Base-by-base conservation (phyloP, 2,329 filamentous ascomycete genomes). In the Colletotrichum sidae region DNA sequence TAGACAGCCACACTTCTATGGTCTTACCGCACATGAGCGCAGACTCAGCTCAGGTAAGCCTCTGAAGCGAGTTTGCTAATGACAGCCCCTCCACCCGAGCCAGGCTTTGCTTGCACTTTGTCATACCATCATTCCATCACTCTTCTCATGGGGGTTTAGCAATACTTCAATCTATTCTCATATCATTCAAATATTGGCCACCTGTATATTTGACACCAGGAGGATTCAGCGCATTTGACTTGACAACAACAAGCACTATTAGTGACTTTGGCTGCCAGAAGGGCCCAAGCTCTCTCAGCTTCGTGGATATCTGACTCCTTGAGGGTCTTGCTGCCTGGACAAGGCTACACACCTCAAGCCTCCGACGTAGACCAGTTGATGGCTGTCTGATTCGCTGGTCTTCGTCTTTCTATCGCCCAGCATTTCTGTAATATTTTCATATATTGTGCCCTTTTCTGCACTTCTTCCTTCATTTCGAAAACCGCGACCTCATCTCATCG, bases 291-390 rank as follows among this genome's bases (percentile, higher is more conserved):
- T 25, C 35, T 39, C 38, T 39, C 41, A 45, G 34, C 46, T 47
- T 33, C 33, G 15, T 51, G 42, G 33, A 53, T 47, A 54, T 66
- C 63, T 63, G 63, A 63, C 53, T 63, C 42, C 38, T n/a, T 11
- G 13, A 44, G 37, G 25, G 49, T 13, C 33, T 56, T 63, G 59
- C 63, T 66, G 63, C 63, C 63, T 66, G 38, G 63, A 57, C 37
- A 39, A 66, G 63, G 63, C 59, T 66, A 47, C 59, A 42, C 47
- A 52, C 46, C 63, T 37, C 25, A 58, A 17, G 11, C 46, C 62
- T 33, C 15, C 44, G 44, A 61, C 45, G 10, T 44, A 64, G 15
- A 25, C 34, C 50, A 46, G 39, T n/a, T 25, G 38, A 34, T 38
- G 39, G 35, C 39, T 41, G 42, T 42, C 46, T 38, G n/a, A 49